phyloP scores from a whole-genome alignment of 129 eudicot species.

The Chrysanthemum seticuspe region DNA sequence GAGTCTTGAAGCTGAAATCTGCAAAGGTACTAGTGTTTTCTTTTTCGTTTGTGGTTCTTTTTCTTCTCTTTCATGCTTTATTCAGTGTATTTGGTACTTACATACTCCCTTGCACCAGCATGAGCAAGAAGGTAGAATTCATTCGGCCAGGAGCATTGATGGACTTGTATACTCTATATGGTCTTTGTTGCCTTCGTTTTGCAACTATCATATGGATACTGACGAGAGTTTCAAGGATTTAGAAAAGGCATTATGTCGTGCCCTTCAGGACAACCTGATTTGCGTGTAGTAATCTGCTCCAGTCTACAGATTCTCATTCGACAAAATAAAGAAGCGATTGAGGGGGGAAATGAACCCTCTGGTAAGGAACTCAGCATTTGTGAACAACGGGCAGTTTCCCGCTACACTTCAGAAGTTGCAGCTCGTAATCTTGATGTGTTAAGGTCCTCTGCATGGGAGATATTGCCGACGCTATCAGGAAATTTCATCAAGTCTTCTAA shows the following conservation, averaged over 20 bases:
- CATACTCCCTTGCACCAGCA: conserved; percentile 43
- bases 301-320: conserved; percentile 82
- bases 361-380: no score
- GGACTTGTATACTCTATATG: conserved; percentile 78
- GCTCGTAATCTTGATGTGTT: no score
- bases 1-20: conserved; percentile 63
- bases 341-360: no score
- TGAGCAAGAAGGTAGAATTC: conserved; percentile 59
- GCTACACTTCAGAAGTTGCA: no score
- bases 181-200: conserved; percentile 91
- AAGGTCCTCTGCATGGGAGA: no score
- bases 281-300: conserved; percentile 83
- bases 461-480: no score
- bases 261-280: conserved; percentile 49
- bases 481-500: no score
- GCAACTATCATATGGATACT: conserved; percentile 84
- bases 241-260: conserved; percentile 49
- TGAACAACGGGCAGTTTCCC: no score
- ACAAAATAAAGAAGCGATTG: neutral
- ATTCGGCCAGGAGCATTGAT: conserved; percentile 73
- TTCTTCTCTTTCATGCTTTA: neutral
- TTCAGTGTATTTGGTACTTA: conserved; percentile 9
- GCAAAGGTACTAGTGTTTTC: conserved; percentile 44
- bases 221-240: conserved; percentile 72
- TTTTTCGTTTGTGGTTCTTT: neutral